Conservation (phyloP, 1,139 yeast genomes). For the Protomyces macrosporus region DNA sequence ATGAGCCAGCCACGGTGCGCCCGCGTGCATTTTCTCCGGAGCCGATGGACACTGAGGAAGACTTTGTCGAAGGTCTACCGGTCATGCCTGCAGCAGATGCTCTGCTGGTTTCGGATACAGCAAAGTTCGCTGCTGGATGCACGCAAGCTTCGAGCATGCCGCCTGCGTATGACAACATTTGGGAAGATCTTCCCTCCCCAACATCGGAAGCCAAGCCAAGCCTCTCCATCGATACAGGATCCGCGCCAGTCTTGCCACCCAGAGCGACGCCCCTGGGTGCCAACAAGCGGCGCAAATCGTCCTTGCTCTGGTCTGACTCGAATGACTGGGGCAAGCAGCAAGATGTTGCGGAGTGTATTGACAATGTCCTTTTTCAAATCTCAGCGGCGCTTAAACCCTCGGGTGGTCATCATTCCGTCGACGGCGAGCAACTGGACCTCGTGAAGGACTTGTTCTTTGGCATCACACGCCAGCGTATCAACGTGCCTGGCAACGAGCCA, state of each 20-base stretch:
- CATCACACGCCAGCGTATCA: slow-evolving; percentile 52
- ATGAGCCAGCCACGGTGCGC: not conserved
- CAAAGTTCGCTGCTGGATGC: not conserved
- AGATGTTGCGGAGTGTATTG: slow-evolving; percentile 95
- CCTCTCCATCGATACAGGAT: not conserved
- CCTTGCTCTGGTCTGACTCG: slow-evolving; percentile 27
- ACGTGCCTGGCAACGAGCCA: slow-evolving; percentile 37
- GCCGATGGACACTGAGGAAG: not conserved
- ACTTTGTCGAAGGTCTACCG: not conserved
- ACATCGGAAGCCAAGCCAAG: not conserved
- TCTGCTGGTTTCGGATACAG: not conserved
- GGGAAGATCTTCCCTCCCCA: not conserved
- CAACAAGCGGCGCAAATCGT: slow-evolving; percentile 14
- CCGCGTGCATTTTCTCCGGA: not conserved
- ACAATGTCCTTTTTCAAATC: slow-evolving; percentile 84
- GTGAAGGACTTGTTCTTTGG: slow-evolving; percentile 80
- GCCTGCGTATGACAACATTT: not conserved
- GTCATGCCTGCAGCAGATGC: not conserved
- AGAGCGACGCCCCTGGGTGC: not conserved
- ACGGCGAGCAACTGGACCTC: slow-evolving; percentile 76
- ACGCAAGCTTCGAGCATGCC: not conserved
- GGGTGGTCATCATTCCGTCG: slow-evolving; percentile 49
- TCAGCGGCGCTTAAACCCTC: slow-evolving; percentile 83
- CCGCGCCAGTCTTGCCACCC: slow-evolving; percentile 15
- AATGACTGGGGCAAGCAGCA: slow-evolving; percentile 67